These are phyloP conservation scores for Penicillium canariense DNA, from an alignment of 495 filamentous ascomycete species.

Conservation along the genomic window DNA sequence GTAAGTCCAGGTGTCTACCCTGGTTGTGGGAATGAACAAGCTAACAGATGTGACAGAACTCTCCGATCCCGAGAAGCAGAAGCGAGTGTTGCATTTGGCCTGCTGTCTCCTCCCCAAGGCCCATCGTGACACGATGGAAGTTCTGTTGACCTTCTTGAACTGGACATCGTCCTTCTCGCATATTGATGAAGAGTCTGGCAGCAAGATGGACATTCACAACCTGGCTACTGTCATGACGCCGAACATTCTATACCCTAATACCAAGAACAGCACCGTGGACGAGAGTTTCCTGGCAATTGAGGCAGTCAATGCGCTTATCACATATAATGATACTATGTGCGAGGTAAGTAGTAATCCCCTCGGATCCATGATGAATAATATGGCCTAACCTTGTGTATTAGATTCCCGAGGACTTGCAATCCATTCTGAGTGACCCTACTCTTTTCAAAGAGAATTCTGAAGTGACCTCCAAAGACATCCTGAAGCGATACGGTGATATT, in stretches of 20 bases:
- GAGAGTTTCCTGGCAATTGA: slow-evolving; percentile 90
- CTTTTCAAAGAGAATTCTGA: slow-evolving; percentile 80
- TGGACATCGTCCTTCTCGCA: slow-evolving; percentile 98
- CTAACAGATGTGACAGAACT: slow-evolving; percentile 59
- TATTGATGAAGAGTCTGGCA: slow-evolving; percentile 85
- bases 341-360: slow-evolving; percentile 61
- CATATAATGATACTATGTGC: slow-evolving; percentile 93
- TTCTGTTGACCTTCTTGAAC: slow-evolving; percentile 93
- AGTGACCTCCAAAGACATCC: slow-evolving; percentile 94
- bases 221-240: slow-evolving; percentile 97
- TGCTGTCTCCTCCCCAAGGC: slow-evolving; percentile 92
- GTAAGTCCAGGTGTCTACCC: slow-evolving; percentile 44
- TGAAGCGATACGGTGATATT: slow-evolving; percentile 83
- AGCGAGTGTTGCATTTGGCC: slow-evolving; percentile 81
- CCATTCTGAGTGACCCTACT: slow-evolving; percentile 75
- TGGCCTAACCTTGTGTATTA: slow-evolving; percentile 33
- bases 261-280: slow-evolving; percentile 66
- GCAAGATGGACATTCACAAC: slow-evolving; percentile 99
- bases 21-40: neutral
- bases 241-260: slow-evolving; percentile 82
- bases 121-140: slow-evolving; percentile 91
- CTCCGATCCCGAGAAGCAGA: slow-evolving; percentile 75
- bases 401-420: slow-evolving; percentile 90
- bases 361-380: too few species aligned
- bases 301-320: slow-evolving; percentile 83